These are phyloP conservation scores for Erysimum cheiranthoides DNA, from an alignment of 345 rosid species.

Conservation along the genomic window DNA sequence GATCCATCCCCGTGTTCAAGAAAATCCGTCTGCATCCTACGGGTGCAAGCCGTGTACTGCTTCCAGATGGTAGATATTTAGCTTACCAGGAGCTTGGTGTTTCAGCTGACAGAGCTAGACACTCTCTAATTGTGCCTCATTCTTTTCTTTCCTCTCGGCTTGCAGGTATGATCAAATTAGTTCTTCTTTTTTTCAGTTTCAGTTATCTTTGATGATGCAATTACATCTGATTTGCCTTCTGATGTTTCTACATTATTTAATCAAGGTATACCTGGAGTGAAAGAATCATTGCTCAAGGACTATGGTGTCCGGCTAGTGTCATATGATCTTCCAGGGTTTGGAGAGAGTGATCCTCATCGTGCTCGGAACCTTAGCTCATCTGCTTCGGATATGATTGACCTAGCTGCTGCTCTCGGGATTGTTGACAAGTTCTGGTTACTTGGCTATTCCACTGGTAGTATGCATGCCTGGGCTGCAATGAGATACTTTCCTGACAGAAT, in stretches of 20 bases:
- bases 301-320: slow-evolving; percentile 82
- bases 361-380: slow-evolving; percentile 81
- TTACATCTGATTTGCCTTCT: slow-evolving; percentile 24
- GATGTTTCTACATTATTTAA: slow-evolving; percentile 14
- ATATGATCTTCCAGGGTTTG: slow-evolving; percentile 97
- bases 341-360: slow-evolving; percentile 94
- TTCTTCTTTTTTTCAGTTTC: not conserved
- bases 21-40: slow-evolving; percentile 73
- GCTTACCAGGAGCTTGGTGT: slow-evolving; percentile 84
- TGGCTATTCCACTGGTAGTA: slow-evolving; percentile 79
- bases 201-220: slow-evolving; percentile 10
- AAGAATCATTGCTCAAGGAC: slow-evolving; percentile 69
- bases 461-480: slow-evolving; percentile 96
- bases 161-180: slow-evolving; percentile 57
- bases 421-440: slow-evolving; percentile 84
- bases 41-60: slow-evolving; percentile 61
- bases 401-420: slow-evolving; percentile 73
- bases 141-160: slow-evolving; percentile 87
- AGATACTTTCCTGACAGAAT: slow-evolving; percentile 76
- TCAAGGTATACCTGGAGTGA: slow-evolving; percentile 82
- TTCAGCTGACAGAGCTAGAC: slow-evolving; percentile 70
- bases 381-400: slow-evolving; percentile 70
- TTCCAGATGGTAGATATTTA: slow-evolving; percentile 85
- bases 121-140: slow-evolving; percentile 74
- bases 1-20: slow-evolving; percentile 51